Conservation (phyloP, 139 green algal genomes). For the Yamagishiella unicocca region DNA sequence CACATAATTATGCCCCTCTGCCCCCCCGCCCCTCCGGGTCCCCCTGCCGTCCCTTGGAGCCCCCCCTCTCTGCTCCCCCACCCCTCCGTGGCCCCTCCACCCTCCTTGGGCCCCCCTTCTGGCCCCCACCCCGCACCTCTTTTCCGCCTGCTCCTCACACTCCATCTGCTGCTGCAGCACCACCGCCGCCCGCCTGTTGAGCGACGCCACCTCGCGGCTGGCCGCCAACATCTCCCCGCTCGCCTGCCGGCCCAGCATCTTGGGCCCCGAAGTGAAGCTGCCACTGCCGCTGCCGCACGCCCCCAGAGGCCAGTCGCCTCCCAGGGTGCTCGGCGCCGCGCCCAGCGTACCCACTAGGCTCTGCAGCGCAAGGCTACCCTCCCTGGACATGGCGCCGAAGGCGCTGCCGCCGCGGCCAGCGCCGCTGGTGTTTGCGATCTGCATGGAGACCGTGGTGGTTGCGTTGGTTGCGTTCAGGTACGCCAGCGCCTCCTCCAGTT, state of each 20-base stretch:
- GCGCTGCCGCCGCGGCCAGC: not conserved
- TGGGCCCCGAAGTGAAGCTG: constrained; percentile 8
- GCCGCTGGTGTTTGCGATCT: constrained; percentile 15
- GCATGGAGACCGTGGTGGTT: constrained; percentile 41
- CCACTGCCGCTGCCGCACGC: constrained; percentile 36
- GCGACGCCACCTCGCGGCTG: constrained; percentile 54
- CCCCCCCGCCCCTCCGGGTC: too few species aligned
- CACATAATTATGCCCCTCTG: too few species aligned
- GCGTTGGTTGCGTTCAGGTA: constrained; percentile 59
- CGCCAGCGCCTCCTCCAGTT: constrained; percentile 63
- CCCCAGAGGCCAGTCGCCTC: constrained; percentile 9
- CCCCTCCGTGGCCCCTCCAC: too few species aligned
- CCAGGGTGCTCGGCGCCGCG: not conserved
- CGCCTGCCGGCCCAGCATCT: constrained; percentile 15
- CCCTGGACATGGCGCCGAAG: constrained; percentile 1
- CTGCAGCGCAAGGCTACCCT: constrained; percentile 1
- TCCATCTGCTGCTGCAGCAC: constrained; percentile 77
- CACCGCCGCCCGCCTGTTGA: constrained; percentile 60
- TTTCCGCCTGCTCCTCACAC: constrained; percentile 60
- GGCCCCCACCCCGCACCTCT: constrained; percentile 3
- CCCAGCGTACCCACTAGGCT: constrained; percentile 29
- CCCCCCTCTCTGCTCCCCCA: too few species aligned
- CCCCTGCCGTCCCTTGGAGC: too few species aligned
- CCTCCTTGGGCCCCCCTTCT: too few species aligned
- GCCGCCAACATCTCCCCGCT: constrained; percentile 48